Base-by-base conservation (phyloP, 1,284 basidiomycete genomes). In the Ceratobasidium sp. region DNA sequence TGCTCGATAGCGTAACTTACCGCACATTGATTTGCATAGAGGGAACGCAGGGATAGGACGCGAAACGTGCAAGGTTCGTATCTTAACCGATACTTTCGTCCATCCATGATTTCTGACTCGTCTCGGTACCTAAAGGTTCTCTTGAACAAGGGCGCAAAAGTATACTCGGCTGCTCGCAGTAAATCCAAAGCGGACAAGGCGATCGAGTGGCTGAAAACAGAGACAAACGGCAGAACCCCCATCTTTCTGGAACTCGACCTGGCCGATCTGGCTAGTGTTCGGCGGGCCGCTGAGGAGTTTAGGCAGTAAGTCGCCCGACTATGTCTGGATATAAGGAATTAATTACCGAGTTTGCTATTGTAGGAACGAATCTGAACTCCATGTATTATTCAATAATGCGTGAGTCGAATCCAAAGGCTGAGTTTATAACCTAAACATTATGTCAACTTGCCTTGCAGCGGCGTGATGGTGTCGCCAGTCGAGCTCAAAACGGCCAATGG, bases 241-340 rank as follows among this genome's bases (percentile, higher is more conserved):
- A 58, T 87, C 11, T 88, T 88, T 76, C 79, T 93, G 29, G 78
- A 87, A 78, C 81, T 91, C 16, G 89, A 92, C 78, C 81, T 92
- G 19, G 83, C 85, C 1, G 87, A 89, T 78, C 81, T 93, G 63
- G 80, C 79, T 22, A 85, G 85, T 5, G 81, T 93, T 48, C 86
- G 86, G 68, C 78, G 76, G 27, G 84, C 86, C 1, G 89, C 84
- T 0, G 81, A 85, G n/a, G 84, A 86, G 66, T 88, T 90, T 69
- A 64, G 81, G 59, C 82, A 81, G 85, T 86, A 76, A 80, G 84
- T 78, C 74, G 3, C 27, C 43, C 48, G 24, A 24, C 5, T 19
- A 29, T 11, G 11, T 46, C 39, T 9, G 8, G 14, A 27, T 37
- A n/a, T 3, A 24, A 7, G 29, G 4, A 56, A 16, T 43, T 24